These are phyloP conservation scores for Vaccinium corymbosum DNA, from an alignment of 148 eudicot genomes.

Conservation along the genomic window DNA sequence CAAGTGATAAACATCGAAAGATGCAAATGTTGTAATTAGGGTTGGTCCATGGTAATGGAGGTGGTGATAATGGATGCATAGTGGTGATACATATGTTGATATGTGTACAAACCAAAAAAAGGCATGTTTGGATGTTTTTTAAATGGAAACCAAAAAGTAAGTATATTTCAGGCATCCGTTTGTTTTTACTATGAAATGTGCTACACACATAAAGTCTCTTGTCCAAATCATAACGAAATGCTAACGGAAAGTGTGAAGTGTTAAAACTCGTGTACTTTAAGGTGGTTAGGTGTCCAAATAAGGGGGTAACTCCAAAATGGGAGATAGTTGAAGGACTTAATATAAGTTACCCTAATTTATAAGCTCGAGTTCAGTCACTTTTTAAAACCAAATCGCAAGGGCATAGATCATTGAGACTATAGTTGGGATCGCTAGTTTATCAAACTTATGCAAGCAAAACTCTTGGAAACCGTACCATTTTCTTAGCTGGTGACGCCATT, in stretches of 20 bases:
- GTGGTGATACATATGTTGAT: background rate
- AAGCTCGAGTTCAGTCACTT: too few relatives aligned
- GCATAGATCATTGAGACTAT: too few relatives aligned
- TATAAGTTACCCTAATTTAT: too few relatives aligned
- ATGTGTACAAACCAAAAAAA: background rate
- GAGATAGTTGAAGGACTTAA: background rate
- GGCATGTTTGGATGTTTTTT: background rate
- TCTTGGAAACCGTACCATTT: too few relatives aligned
- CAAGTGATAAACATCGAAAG: background rate
- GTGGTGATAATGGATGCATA: too few relatives aligned
- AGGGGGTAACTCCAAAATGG: background rate
- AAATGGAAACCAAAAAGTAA: background rate
- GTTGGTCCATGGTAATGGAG: too few relatives aligned
- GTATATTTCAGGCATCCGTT: background rate
- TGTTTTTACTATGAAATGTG: background rate
- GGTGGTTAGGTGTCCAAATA: background rate
- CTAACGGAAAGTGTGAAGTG: background rate
- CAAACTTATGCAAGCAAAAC: too few relatives aligned
- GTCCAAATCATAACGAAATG: background rate
- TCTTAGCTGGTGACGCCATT: too few relatives aligned
- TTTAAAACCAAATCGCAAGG: too few relatives aligned
- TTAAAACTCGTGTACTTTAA: background rate
- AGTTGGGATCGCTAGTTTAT: too few relatives aligned
- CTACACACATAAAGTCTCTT: background rate
- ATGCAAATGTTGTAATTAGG: too few relatives aligned